A percentile compares a stretch with the other conserved stretches of the same genome.
Evolutionary conservation across 345 rosid species (phyloP).

Genomic region (Brassica juncea): DNA sequence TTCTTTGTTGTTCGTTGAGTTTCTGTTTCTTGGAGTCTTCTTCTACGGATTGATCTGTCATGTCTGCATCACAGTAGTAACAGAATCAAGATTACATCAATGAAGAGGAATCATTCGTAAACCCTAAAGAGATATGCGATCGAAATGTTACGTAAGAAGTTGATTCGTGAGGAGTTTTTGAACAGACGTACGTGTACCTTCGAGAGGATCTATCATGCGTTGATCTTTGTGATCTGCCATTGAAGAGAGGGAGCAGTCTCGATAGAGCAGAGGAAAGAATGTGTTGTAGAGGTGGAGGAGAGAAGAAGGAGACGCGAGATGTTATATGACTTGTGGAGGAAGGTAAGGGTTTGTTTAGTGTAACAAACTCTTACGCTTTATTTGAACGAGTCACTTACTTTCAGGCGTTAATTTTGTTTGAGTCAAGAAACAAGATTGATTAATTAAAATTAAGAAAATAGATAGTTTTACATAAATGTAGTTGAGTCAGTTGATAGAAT

Average conservation of each 20-base stretch:
- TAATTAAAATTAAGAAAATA: not conserved
- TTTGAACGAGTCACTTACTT: not conserved
- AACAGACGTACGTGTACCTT: not conserved
- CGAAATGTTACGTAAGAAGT: not conserved
- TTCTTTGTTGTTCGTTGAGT: not conserved
- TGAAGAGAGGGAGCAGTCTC: not conserved
- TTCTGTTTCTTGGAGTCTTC: not conserved
- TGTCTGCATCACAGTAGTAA: not conserved
- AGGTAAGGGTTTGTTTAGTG: not conserved
- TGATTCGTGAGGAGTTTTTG: not conserved
- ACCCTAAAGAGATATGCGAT: not conserved
- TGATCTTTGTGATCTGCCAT: conserved; percentile 24
- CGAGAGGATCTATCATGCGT: not conserved
- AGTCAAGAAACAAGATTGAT: not conserved
- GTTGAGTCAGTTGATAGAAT: not conserved
- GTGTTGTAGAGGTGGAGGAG: conserved; percentile 10
- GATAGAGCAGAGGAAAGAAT: conserved; percentile 6
- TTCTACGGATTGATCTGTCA: not conserved
- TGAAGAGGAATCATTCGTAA: not conserved
- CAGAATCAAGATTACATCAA: conserved; percentile 13
- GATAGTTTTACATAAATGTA: not conserved
- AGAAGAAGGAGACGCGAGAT: not conserved
- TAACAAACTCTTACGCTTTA: not conserved
- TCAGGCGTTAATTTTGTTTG: not conserved
- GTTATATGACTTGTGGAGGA: conserved; percentile 17